Base-by-base conservation (phyloP, 2,329 filamentous ascomycete species). In the Epichloe gansuensis region DNA sequence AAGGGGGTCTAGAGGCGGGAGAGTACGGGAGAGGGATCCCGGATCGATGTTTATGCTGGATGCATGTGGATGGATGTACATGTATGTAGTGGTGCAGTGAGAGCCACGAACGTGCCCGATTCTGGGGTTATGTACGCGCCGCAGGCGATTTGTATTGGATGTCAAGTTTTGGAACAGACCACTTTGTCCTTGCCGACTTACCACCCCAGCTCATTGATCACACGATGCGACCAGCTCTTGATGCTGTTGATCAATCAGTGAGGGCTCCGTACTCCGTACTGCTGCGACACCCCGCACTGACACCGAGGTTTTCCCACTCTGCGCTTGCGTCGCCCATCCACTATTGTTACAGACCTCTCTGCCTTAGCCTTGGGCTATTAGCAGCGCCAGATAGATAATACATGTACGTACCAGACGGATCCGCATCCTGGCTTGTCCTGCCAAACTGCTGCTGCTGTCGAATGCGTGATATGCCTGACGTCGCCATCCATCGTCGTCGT, bases 401-500 rank as follows among this genome's bases (percentile, higher is more conserved):
- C n/a, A n/a, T n/a, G n/a, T 45, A 25, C 21, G 13, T 13, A 38
- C 21, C 7, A 31, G 31, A 13, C 17, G 17, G 2, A 21, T 21
- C 17, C 17, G 17, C 17, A 21, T 21, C 17, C 17, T 21, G 17
- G 17, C 17, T 21, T 21, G 17, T 21, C 17, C 17, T 21, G 17
- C 17, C 2, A 21, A 21, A 21, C 17, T 21, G 17, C 17, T 17
- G 17, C n/a, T 23, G 35, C 36, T 41, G 47, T 31, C 38, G 21
- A 21, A 42, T 49, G 17, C 23, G 36, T 40, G 36, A 23, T 36
- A 44, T 48, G 46, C 46, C 44, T 52, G 46, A 49, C 47, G 42
- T 53, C 51, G 47, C 48, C 47, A 38, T 47, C 46, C 47, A 50
- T 47, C 25, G 45, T 53, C 41, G 47, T 44, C 17, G 43, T 40